These are phyloP conservation scores for Phytophthora sansomeana DNA, from an alignment of 352 stramenopile species.

Conservation along the genomic window DNA sequence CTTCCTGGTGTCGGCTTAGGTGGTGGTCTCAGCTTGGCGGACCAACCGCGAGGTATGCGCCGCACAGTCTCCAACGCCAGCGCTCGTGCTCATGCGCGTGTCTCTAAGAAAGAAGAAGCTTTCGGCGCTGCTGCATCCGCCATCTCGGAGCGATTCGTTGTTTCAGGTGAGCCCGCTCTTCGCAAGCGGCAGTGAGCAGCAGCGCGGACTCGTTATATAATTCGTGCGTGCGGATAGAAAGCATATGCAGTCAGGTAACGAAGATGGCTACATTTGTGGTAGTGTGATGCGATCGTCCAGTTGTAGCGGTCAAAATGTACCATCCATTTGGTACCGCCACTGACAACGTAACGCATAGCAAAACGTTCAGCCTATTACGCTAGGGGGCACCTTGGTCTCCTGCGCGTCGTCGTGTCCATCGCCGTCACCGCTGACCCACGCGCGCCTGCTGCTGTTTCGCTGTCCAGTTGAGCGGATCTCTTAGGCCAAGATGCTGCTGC, in stretches of 20 bases:
- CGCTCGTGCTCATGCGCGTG: slow-evolving; percentile 67
- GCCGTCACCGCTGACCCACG: not conserved
- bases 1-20: slow-evolving; percentile 45
- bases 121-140: slow-evolving; percentile 81
- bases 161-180: slow-evolving; percentile 43
- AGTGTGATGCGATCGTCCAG: slow-evolving; percentile 14
- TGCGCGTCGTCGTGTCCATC: not conserved
- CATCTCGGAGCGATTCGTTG: slow-evolving; percentile 81
- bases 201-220: slow-evolving; percentile 1
- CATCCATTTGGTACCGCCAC: slow-evolving; percentile 23
- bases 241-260: slow-evolving; percentile 1
- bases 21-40: slow-evolving; percentile 34
- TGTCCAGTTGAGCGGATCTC: slow-evolving; percentile 2
- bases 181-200: slow-evolving; percentile 39
- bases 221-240: slow-evolving; percentile 11
- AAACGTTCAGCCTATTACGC: slow-evolving; percentile 24
- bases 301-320: slow-evolving; percentile 20
- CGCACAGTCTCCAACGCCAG: slow-evolving; percentile 71
- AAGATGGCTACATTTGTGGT: slow-evolving; percentile 22
- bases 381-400: slow-evolving; percentile 13
- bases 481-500: slow-evolving; percentile 58
- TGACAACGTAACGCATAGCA: slow-evolving; percentile 28
- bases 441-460: slow-evolving; percentile 9
- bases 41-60: slow-evolving; percentile 54
- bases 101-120: slow-evolving; percentile 88